Base-by-base conservation (phyloP, 768 basidiomycete species). In the Lactarius indigo region DNA sequence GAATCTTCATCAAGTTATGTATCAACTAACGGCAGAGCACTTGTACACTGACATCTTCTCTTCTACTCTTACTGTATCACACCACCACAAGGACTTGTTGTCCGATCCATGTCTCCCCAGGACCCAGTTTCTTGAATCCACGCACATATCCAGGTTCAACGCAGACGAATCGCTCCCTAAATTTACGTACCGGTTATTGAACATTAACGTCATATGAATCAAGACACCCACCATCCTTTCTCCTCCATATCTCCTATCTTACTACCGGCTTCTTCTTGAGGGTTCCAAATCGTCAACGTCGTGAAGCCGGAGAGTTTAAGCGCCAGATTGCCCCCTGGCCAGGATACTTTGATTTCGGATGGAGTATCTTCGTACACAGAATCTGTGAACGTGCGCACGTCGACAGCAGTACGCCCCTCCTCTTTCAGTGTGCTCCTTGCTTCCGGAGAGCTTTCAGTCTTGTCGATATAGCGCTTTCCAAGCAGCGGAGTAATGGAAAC, bases 201-300 rank as follows among this genome's bases (percentile, higher is more conserved):
- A 52, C 26, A 26, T n/a, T 17, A 26, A 56, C 52, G 31, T 41
- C 59, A 37, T 35, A 59, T 56, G n/a, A 37, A 61, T 15, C 3
- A 30, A 28, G 61, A 76, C 85, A 68, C 74, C 6, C 44, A 94
- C 92, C 92, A 96, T 75, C 96, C 96, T 0, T 84, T 83, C 7
- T 84, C 82, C 73, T 98, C 93, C 93, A 99, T 94, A 74, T 99
- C 96, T 15, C 76, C 86, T 10, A 98, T 90, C 72, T 85, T 88
- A 28, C 80, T 78, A 0, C 94, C 94, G 15, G 76, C 80, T 66
- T 83, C 85, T 37, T 79, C 81, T 71, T 87, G 87, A 8, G 97
- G 96, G 79, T 99, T 98, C 96, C 97, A 98, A 47, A 96, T 79
- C n/a, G 95, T 94, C 8, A 94, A 85, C 66, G 94, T 89, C 73